Percentiles rank a stretch among this genome's conserved stretches.
These are phyloP conservation scores for Ustilaginoidea virens DNA, from an alignment of 2,329 filamentous ascomycete species.

Conservation along the genomic window DNA sequence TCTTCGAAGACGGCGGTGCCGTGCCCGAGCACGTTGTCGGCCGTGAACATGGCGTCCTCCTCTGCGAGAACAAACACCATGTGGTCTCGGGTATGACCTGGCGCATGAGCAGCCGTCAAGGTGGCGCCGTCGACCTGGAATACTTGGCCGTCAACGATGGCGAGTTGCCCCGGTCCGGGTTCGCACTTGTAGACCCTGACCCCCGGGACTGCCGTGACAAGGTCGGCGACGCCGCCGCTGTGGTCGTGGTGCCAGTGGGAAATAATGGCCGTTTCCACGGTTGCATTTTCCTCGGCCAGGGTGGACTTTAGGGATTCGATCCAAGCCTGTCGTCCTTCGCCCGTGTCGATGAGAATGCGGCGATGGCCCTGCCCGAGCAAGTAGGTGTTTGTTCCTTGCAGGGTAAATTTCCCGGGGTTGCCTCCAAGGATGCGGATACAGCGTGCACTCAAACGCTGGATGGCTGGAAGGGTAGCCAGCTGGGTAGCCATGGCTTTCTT, in stretches of 20 bases:
- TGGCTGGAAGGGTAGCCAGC: slow-evolving; percentile 50
- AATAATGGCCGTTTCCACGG: slow-evolving; percentile 54
- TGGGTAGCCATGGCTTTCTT: slow-evolving; percentile 3
- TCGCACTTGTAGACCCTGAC: slow-evolving; percentile 52
- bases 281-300: slow-evolving; percentile 51
- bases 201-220: slow-evolving; percentile 47
- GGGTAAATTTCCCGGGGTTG: slow-evolving; percentile 71
- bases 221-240: slow-evolving; percentile 55
- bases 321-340: slow-evolving; percentile 68
- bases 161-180: slow-evolving; percentile 32
- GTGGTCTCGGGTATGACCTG: slow-evolving; percentile 69
- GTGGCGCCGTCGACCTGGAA: slow-evolving; percentile 47
- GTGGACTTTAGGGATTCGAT: slow-evolving; percentile 45
- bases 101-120: slow-evolving; percentile 44
- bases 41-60: slow-evolving; percentile 74
- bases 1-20: slow-evolving; percentile 79
- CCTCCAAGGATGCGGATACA: slow-evolving; percentile 77
- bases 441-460: slow-evolving; percentile 61
- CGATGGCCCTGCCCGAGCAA: slow-evolving; percentile 60
- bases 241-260: slow-evolving; percentile 94
- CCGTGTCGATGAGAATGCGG: slow-evolving; percentile 80
- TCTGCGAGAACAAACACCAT: slow-evolving; percentile 64
- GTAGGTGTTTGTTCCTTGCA: slow-evolving; percentile 87
- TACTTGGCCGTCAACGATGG: slow-evolving; percentile 32
- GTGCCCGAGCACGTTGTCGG: slow-evolving; percentile 77